Percentiles rank a stretch among this genome's conserved stretches.
Conservation (phyloP, 2,329 filamentous ascomycete genomes). For the Fusarium staphyleae region DNA sequence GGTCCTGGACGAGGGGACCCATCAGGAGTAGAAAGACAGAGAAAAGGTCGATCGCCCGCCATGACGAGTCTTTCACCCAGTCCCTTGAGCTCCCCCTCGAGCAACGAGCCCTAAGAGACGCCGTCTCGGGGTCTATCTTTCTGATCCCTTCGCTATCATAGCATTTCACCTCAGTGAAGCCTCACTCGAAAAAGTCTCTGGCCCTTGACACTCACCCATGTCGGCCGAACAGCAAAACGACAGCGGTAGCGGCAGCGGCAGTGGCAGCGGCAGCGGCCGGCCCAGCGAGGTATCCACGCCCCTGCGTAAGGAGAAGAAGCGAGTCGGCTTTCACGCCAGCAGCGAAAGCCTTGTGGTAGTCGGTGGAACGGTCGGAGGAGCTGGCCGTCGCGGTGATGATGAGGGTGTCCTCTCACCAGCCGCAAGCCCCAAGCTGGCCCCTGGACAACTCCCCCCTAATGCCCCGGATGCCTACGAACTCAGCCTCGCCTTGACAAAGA, state of each 20-base stretch:
- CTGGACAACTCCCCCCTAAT: constrained; percentile 41
- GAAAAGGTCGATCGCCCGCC: constrained; percentile 23
- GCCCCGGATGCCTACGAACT: constrained; percentile 51
- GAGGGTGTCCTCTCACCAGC: constrained; percentile 39
- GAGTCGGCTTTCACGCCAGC: constrained; percentile 49
- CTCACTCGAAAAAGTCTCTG: not conserved
- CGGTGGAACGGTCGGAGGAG: constrained; percentile 2
- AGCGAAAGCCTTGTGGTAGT: constrained; percentile 35
- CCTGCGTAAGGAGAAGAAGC: constrained; percentile 50
- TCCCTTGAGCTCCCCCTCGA: constrained; percentile 19
- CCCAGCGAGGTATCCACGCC: constrained; percentile 44
- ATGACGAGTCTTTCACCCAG: constrained; percentile 32
- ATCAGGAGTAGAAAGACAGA: not conserved
- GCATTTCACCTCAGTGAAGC: not conserved
- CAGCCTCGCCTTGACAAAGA: constrained; percentile 49
- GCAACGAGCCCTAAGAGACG: constrained; percentile 26
- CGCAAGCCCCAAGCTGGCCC: constrained; percentile 38
- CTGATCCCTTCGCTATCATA: not conserved
- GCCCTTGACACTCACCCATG: constrained; percentile 22
- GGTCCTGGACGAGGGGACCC: not conserved
- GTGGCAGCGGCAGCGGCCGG: constrained; percentile 26
- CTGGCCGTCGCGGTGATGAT: constrained; percentile 17
- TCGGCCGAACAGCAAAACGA: constrained; percentile 37
- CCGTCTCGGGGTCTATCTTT: constrained; percentile 18
- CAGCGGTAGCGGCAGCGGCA: constrained; percentile 36